phyloP scores from a whole-genome alignment of 495 filamentous ascomycete species.

The Neurospora sp. region DNA sequence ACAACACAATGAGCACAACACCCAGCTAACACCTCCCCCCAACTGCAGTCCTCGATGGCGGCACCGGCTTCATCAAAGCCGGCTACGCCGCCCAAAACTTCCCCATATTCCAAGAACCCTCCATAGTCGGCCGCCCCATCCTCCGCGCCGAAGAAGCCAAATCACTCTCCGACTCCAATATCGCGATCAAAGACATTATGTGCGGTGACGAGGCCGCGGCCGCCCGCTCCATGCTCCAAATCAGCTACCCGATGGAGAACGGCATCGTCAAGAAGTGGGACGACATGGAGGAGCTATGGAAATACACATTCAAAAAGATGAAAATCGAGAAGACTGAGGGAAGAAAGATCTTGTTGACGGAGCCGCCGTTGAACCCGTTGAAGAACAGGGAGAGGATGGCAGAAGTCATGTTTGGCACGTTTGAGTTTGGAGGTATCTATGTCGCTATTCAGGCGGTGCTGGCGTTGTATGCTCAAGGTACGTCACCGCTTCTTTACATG shows the following conservation, averaged over 20 bases:
- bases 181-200: constrained; percentile 94
- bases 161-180: constrained; percentile 32
- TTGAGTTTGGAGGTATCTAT: constrained; percentile 93
- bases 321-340: constrained; percentile 80
- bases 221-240: constrained; percentile 91
- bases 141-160: constrained; percentile 79
- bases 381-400: constrained; percentile 95
- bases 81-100: constrained; percentile 99
- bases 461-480: constrained; percentile 93
- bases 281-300: constrained; percentile 99
- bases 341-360: constrained; percentile 95
- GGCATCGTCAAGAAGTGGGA: constrained; percentile 99
- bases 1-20: neutral
- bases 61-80: constrained; percentile 98
- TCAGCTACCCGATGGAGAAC: constrained; percentile 99
- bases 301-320: constrained; percentile 99
- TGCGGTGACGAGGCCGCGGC: constrained; percentile 97
- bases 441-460: constrained; percentile 97
- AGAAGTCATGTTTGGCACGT: constrained; percentile 93
- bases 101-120: constrained; percentile 95
- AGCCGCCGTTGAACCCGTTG: constrained; percentile 95
- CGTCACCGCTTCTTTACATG: neutral
- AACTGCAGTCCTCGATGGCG: constrained; percentile 87
- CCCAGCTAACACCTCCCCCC: constrained; percentile 15
- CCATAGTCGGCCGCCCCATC: constrained; percentile 96